Percentiles rank a stretch among this genome's conserved stretches.
Conservation (phyloP, 176 grass and related monocot species). For the Ananas comosus region DNA sequence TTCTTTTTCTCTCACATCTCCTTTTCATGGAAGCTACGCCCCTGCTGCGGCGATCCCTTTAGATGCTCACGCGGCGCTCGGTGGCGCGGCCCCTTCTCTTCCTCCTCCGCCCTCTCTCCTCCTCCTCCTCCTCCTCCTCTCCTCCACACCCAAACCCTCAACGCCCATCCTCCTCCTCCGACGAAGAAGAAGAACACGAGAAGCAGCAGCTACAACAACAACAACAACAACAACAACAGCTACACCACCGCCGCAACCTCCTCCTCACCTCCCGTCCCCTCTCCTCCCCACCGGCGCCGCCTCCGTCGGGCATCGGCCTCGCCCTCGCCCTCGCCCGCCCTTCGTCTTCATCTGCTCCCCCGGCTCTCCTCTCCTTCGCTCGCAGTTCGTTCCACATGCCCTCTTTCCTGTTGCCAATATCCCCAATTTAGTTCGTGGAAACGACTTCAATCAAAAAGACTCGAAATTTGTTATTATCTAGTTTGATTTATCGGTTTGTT, state of each 20-base stretch:
- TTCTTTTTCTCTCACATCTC: slow-evolving; percentile 2
- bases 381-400: slow-evolving; percentile 28
- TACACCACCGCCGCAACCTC: background rate
- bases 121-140: background rate
- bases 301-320: background rate
- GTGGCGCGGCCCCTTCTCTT: slow-evolving; percentile 7
- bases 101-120: slow-evolving; percentile 21
- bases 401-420: background rate
- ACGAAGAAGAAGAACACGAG: no score
- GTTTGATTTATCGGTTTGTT: slow-evolving; percentile 18
- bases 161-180: no score
- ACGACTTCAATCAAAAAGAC: background rate
- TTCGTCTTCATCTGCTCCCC: slow-evolving; percentile 14
- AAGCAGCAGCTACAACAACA: no score
- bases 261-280: background rate
- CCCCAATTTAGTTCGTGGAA: background rate
- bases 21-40: slow-evolving; percentile 32
- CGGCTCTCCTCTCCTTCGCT: slow-evolving; percentile 10
- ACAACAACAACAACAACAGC: no score
- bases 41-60: slow-evolving; percentile 27
- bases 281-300: background rate
- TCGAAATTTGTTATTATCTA: background rate
- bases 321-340: background rate
- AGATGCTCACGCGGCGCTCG: slow-evolving; percentile 19
- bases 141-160: background rate